phyloP scores from a whole-genome alignment of 768 basidiomycete species.

The Filobasidium wieringae region DNA sequence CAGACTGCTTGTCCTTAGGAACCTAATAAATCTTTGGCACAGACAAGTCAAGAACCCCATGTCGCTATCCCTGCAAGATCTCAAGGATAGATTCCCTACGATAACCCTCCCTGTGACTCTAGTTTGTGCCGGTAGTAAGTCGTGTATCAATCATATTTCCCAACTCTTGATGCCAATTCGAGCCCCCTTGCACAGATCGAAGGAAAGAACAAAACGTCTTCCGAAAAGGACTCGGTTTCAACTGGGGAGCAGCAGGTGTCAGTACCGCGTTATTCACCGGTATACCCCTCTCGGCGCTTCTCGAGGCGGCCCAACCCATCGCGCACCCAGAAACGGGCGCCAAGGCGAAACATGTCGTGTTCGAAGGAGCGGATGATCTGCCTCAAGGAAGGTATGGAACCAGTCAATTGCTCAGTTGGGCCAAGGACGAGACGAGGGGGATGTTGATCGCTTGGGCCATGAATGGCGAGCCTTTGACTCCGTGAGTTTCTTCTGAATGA shows the following conservation, averaged over 20 bases:
- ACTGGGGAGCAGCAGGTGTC: slow-evolving; percentile 29
- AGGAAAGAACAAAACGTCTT: slow-evolving; percentile 58
- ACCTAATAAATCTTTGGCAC: slow-evolving; percentile 19
- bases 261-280: slow-evolving; percentile 54
- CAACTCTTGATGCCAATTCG: not conserved
- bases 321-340: slow-evolving; percentile 15
- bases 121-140: slow-evolving; percentile 49
- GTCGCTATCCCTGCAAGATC: slow-evolving; percentile 43
- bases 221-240: slow-evolving; percentile 43
- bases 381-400: slow-evolving; percentile 57
- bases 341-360: slow-evolving; percentile 47
- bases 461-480: slow-evolving; percentile 51
- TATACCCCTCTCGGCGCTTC: slow-evolving; percentile 49
- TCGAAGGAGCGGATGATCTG: slow-evolving; percentile 51
- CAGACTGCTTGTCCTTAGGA: not conserved
- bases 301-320: slow-evolving; percentile 44
- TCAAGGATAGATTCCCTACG: slow-evolving; percentile 44
- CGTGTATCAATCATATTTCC: not conserved
- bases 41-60: slow-evolving; percentile 18
- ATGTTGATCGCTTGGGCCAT: slow-evolving; percentile 52
- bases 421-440: slow-evolving; percentile 43
- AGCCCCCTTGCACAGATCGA: slow-evolving; percentile 35
- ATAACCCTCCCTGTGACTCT: slow-evolving; percentile 54
- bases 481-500: slow-evolving; percentile 19
- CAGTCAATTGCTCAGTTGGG: slow-evolving; percentile 44